Base-by-base conservation (phyloP, 108 stramenopile genomes). In the Cyclotella baltica region DNA sequence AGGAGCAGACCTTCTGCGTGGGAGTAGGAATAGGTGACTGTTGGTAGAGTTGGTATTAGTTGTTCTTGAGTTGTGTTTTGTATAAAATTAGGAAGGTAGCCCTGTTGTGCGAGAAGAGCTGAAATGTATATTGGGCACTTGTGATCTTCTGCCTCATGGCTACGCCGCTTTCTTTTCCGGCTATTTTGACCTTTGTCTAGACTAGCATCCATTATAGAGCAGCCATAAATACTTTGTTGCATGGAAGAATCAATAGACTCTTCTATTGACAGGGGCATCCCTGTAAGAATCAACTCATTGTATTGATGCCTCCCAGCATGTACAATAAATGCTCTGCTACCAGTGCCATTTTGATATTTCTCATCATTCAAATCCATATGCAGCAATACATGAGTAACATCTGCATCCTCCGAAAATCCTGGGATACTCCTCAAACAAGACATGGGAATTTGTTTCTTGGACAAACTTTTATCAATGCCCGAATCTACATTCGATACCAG, bases 21-120 rank as follows among this genome's bases (percentile, higher is more conserved):
- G 22, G 93, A 92, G 59, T 78, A 90, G 20, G 90, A 89, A 72
- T 87, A 93, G 15, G 73, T 59, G 9, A 72, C 63, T 50, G 74
- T 47, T 33, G 80, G 67, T 0, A 48, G 40, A 30, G 8, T 64
- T 58, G 33, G 5, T 36, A 28, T 65, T n/a, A 31, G 19, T 34
- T 19, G 34, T 16, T 8, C 1, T 69, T 70, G 58, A 0, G 55
- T 61, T 43, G 27, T 28, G 31, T 70, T 62, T 13, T 78, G 36
- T 34, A n/a, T 25, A n/a, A 40, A 18, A 0, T 20, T 25, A 16
- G 77, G 46, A 33, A 79, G 64, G 52, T 76, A 67, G 1, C 73
- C 78, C 29, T 70, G 37, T 37, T 27, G 48, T 22, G 72, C 35
- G 36, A 80, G 59, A 18, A 80, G 34, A 28, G 72, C 46, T 27